Conservation (phyloP, 176 grass and related monocot genomes). For the Avena eriantha region DNA sequence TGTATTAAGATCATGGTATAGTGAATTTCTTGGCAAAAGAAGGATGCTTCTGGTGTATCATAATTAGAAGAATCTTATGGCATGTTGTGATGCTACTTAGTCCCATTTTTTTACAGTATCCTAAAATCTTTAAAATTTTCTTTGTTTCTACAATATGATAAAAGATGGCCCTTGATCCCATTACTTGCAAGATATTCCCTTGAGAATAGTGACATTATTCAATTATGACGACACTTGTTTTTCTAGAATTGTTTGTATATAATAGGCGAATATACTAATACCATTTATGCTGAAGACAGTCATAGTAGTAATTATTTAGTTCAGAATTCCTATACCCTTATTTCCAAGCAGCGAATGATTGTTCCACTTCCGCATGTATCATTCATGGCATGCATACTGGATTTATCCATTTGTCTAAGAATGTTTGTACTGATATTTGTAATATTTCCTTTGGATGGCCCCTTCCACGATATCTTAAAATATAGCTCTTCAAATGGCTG, state of each 20-base stretch:
- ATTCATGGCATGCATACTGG: conserved; percentile 9
- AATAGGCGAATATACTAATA: not conserved
- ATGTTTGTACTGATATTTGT: conserved; percentile 1
- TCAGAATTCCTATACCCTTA: not conserved
- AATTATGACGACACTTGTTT: not conserved
- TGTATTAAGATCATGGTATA: not conserved
- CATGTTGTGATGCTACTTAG: not conserved
- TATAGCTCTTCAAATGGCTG: not conserved
- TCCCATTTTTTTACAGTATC: not conserved
- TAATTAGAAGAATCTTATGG: not conserved
- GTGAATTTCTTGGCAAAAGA: not conserved
- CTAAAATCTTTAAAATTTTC: not conserved
- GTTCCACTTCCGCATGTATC: not conserved
- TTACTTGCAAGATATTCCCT: not conserved
- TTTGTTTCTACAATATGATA: not conserved
- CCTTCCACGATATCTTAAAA: not conserved
- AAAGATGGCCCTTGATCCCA: not conserved
- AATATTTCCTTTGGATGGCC: not conserved
- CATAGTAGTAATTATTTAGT: not conserved
- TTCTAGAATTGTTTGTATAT: not conserved
- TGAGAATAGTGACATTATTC: not conserved
- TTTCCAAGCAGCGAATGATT: not conserved
- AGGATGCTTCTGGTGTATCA: not conserved
- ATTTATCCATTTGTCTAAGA: conserved; percentile 46
- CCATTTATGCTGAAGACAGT: not conserved